Conservation (phyloP, 1,284 basidiomycete species). For the Apiotrichum sp. region DNA sequence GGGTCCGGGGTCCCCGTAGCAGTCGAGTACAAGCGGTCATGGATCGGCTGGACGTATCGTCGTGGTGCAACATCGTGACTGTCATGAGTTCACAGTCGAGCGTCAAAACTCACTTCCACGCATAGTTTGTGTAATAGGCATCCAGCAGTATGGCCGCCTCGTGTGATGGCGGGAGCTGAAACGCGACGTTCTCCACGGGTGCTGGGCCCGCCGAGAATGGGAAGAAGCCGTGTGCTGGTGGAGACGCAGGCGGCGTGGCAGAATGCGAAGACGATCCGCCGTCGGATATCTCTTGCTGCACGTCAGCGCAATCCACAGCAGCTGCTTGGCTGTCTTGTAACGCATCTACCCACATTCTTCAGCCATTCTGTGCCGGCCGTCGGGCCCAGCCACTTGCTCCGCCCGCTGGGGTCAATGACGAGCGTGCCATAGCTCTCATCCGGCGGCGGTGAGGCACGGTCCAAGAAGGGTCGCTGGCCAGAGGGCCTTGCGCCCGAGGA, state of each 20-base stretch:
- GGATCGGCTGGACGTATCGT: constrained; percentile 18
- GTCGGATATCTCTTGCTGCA: constrained; percentile 11
- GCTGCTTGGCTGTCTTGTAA: not conserved
- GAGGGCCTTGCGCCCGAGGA: no score
- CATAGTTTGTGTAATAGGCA: constrained; percentile 26
- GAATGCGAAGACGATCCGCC: not conserved
- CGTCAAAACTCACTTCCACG: constrained; percentile 22
- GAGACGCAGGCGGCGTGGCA: not conserved
- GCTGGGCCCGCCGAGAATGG: constrained; percentile 15
- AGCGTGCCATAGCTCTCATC: constrained; percentile 34
- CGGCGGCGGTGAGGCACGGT: no score
- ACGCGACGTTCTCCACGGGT: constrained; percentile 14
- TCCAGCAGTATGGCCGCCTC: constrained; percentile 27
- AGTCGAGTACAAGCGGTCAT: constrained; percentile 15
- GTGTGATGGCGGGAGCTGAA: constrained; percentile 21
- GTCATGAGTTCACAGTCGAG: not conserved
- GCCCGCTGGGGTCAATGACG: constrained; percentile 27
- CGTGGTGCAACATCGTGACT: constrained; percentile 23
- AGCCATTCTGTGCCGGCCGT: constrained; percentile 38
- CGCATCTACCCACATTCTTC: constrained; percentile 22
- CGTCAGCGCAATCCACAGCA: not conserved
- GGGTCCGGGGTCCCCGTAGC: not conserved
- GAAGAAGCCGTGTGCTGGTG: constrained; percentile 6
- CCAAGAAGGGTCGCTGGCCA: no score
- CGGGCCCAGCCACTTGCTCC: constrained; percentile 33